Conservation (phyloP, 2,329 filamentous ascomycete genomes). For the Talaromyces sp. region DNA sequence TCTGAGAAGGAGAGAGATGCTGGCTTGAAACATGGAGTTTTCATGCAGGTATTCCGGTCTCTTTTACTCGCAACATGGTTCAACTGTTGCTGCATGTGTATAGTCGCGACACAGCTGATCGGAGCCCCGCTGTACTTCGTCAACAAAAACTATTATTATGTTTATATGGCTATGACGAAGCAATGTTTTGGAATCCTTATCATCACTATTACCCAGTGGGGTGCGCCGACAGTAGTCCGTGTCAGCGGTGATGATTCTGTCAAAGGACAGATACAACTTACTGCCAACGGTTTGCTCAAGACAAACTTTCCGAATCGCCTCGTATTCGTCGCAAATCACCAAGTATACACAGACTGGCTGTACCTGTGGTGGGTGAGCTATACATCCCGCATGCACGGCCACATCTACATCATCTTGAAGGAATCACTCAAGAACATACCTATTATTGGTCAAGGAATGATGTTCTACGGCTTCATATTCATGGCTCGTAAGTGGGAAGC, state of each 20-base stretch:
- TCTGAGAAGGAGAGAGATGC: slow-evolving; percentile 25
- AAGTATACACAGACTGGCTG: slow-evolving; percentile 65
- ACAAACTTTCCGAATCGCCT: slow-evolving; percentile 58
- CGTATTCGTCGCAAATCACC: slow-evolving; percentile 60
- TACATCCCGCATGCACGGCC: slow-evolving; percentile 60
- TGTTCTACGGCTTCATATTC: slow-evolving; percentile 64
- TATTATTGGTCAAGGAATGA: slow-evolving; percentile 57
- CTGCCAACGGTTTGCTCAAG: slow-evolving; percentile 53
- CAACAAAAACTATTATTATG: slow-evolving; percentile 57
- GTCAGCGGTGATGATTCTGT: slow-evolving; percentile 59
- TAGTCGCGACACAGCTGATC: slow-evolving; percentile 54
- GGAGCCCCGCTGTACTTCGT: slow-evolving; percentile 58
- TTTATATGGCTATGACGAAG: slow-evolving; percentile 62
- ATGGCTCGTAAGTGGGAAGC: slow-evolving; percentile 58
- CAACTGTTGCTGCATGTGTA: slow-evolving; percentile 37
- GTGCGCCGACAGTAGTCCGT: slow-evolving; percentile 56
- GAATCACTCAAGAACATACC: slow-evolving; percentile 61
- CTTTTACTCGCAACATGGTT: slow-evolving; percentile 44
- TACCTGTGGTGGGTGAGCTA: slow-evolving; percentile 66
- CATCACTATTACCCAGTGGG: slow-evolving; percentile 59
- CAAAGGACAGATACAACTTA: slow-evolving; percentile 53
- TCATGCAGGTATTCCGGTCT: slow-evolving; percentile 43
- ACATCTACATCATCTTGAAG: slow-evolving; percentile 63
- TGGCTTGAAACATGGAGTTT: slow-evolving; percentile 41
- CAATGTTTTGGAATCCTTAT: slow-evolving; percentile 60